A percentile compares a stretch with the other conserved stretches of the same genome.
These are phyloP conservation scores for Fusarium sp. DNA, from an alignment of 2,329 filamentous ascomycete species.

Conservation along the genomic window DNA sequence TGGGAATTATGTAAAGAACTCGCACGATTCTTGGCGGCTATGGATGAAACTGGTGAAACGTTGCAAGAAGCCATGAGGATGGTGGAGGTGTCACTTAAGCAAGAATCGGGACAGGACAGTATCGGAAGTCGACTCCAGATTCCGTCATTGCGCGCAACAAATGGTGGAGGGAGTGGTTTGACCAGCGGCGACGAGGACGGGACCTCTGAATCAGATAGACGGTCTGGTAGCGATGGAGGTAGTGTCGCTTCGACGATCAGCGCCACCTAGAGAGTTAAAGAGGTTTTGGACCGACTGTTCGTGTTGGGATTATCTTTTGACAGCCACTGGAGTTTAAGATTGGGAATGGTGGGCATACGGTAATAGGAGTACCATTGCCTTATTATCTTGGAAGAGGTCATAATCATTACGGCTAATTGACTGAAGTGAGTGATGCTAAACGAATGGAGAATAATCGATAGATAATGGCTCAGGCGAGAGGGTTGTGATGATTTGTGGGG, in stretches of 20 bases:
- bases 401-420: neutral
- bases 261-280: constrained; percentile 28
- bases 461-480: neutral
- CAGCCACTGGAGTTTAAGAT: constrained; percentile 22
- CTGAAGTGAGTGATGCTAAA: neutral
- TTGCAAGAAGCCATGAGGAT: constrained; percentile 76
- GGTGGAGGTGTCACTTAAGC: constrained; percentile 56
- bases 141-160: constrained; percentile 42
- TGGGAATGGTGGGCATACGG: constrained; percentile 12
- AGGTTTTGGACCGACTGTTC: constrained; percentile 1
- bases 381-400: neutral
- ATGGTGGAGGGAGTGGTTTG: constrained; percentile 45
- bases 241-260: constrained; percentile 51
- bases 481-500: neutral
- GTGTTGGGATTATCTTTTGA: constrained; percentile 11
- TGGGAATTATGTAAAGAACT: constrained; percentile 97
- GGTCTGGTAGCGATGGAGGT: constrained; percentile 50
- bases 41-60: constrained; percentile 87
- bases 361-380: constrained; percentile 5
- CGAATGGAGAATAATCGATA: constrained; percentile 2
- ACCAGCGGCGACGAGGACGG: constrained; percentile 48
- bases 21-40: constrained; percentile 90
- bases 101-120: constrained; percentile 42
- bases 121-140: constrained; percentile 47
- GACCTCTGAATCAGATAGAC: constrained; percentile 49